Base-by-base conservation (phyloP, 306 rosid genomes). In the Medicago truncatula region DNA sequence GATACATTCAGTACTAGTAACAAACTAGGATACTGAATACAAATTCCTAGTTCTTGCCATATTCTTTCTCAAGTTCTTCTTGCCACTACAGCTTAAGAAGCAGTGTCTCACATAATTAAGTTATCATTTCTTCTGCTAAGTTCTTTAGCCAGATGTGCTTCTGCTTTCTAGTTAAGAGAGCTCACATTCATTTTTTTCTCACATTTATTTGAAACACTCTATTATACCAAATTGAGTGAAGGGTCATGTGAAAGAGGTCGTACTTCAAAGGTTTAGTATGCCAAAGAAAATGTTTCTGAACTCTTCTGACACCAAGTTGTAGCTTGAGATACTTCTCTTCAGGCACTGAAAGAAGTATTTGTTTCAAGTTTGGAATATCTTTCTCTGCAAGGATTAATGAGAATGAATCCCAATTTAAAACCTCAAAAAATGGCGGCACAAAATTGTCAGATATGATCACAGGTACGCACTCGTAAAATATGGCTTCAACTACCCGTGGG, bases 371-470 rank as follows among this genome's bases (percentile, higher is more conserved):
- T 14, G 97, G 93, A 77, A 95, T 84, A 70, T 92, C 98, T 61
- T 87, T 89, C 88, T 95, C 99, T 1, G 93, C 91, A 63, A 95
- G 84, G 52, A 90, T 88, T 57, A 95, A 23, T 9, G 98, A 92
- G 83, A 95, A 95, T 21, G 97, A 89, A 11, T 76, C 89, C 98
- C 98, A 95, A 59, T 95, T 73, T 68, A 95, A 86, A 71, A 92
- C 93, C 89, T 92, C 97, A 9, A 95, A 95, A 88, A 90, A 90
- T 10, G 98, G 89, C 3, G 96, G 98, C 80, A 95, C 99, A 52
- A 95, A 95, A 73, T 95, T 95, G 82, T 95, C 99, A 4, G 99
- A 95, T 80, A 95, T 90, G 81, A 95, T 95, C 86, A 95, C 99
- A 12, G 99, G 99, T 0, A 95, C 89, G 28, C 99, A 92, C 86